Conservation (phyloP, 495 filamentous ascomycete genomes). For the Penicillium cosmopolitanum region DNA sequence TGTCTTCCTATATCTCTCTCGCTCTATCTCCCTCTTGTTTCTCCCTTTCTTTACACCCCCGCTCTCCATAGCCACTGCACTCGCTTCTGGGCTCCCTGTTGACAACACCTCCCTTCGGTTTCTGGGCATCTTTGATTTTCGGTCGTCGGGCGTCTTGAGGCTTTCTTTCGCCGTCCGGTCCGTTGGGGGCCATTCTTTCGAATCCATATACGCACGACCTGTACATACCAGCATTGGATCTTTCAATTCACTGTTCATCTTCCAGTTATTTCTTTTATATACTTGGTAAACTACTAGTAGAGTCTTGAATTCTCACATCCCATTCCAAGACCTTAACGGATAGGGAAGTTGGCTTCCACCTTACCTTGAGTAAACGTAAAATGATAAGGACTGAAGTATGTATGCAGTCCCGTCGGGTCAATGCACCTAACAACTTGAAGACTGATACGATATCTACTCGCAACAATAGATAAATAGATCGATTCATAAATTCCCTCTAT, state of each 20-base stretch:
- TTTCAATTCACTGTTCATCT: constrained; percentile 7
- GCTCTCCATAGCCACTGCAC: neutral
- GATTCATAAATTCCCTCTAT: neutral
- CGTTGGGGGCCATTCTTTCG: constrained; percentile 7
- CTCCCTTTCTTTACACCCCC: neutral
- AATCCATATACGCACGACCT: constrained; percentile 19
- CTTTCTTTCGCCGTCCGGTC: neutral
- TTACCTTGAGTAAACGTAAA: too few relatives aligned
- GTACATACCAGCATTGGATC: constrained; percentile 21
- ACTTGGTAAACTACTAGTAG: neutral
- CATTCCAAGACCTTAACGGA: too few relatives aligned
- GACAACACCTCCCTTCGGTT: neutral
- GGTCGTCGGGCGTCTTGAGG: constrained; percentile 21
- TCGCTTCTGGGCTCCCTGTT: neutral
- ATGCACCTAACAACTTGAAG: too few relatives aligned
- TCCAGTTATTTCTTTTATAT: neutral
- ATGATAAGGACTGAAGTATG: too few relatives aligned
- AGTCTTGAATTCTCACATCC: neutral
- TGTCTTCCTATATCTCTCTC: constrained; percentile 6
- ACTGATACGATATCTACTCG: too few relatives aligned
- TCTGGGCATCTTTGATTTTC: constrained; percentile 4
- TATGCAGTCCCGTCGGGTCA: too few relatives aligned
- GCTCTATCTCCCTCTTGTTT: neutral
- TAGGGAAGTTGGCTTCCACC: too few relatives aligned
- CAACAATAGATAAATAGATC: too few relatives aligned